Evolutionary conservation across 1,284 basidiomycete genomes (phyloP).

Genomic region (Taiwanofungus camphoratus): DNA sequence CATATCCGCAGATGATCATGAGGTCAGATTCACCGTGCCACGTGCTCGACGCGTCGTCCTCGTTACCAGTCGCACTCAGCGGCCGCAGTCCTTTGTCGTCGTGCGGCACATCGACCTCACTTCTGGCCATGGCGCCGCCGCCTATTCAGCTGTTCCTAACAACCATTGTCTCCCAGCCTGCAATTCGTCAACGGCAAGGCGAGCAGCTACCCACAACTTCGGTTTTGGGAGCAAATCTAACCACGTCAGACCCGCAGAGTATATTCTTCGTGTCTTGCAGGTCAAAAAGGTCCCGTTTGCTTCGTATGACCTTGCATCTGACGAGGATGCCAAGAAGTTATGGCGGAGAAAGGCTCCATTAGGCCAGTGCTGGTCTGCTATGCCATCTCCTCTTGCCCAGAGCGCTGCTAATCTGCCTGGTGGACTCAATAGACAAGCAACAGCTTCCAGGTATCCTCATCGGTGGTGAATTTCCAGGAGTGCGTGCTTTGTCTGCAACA

Average conservation of each 20-base stretch:
- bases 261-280: slow-evolving; percentile 69
- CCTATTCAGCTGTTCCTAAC: slow-evolving; percentile 77
- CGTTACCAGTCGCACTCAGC: background rate
- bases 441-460: slow-evolving; percentile 76
- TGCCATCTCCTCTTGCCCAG: background rate
- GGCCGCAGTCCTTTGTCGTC: no score
- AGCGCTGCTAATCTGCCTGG: slow-evolving; percentile 3
- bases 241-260: no score
- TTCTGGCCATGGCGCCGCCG: slow-evolving; percentile 76
- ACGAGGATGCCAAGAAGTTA: slow-evolving; percentile 70
- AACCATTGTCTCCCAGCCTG: slow-evolving; percentile 77
- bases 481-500: slow-evolving; percentile 26
- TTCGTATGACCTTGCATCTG: slow-evolving; percentile 77
- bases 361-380: slow-evolving; percentile 34
- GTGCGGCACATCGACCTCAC: no score
- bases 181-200: slow-evolving; percentile 63
- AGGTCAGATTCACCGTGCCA: no score
- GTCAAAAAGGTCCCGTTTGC: slow-evolving; percentile 77
- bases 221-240: background rate
- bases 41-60: slow-evolving; percentile 9
- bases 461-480: slow-evolving; percentile 58
- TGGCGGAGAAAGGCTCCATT: slow-evolving; percentile 74
- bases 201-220: background rate
- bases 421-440: slow-evolving; percentile 52
- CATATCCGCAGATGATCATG: no score